Percentiles rank a stretch among this genome's conserved stretches.
Conservation (phyloP, 2,329 filamentous ascomycete species). For the Botrytis byssoidea region DNA sequence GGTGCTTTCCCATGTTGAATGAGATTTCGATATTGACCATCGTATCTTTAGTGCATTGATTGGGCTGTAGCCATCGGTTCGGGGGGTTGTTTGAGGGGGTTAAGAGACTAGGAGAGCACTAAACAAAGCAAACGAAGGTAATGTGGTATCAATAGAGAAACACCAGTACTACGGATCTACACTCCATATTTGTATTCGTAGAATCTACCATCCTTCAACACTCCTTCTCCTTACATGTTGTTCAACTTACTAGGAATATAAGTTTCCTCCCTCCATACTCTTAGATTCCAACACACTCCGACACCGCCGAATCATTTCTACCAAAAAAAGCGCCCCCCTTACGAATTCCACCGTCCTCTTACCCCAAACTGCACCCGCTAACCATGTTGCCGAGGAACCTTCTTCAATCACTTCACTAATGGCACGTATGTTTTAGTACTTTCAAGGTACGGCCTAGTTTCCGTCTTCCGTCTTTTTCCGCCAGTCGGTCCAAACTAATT, state of each 20-base stretch:
- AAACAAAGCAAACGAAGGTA: not conserved
- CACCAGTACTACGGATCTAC: not conserved
- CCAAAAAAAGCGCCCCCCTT: not conserved
- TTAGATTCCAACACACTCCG: not conserved
- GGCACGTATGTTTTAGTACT: not conserved
- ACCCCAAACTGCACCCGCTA: not conserved
- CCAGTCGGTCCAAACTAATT: not conserved
- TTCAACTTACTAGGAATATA: not conserved
- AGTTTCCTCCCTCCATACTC: not conserved
- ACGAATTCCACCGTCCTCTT: not conserved
- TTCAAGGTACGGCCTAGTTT: not conserved
- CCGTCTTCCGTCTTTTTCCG: not conserved
- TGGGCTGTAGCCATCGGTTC: not conserved
- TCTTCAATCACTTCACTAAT: not conserved
- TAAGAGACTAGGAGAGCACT: not conserved
- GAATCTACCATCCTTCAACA: not conserved
- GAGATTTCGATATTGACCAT: not conserved
- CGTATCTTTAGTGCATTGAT: not conserved
- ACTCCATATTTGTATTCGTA: not conserved
- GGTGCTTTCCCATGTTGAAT: not conserved
- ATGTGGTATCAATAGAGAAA: not conserved
- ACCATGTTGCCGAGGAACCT: not conserved
- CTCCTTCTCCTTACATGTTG: not conserved
- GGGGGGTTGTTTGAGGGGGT: not conserved
- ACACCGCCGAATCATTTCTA: not conserved